A percentile compares a stretch with the other conserved stretches of the same genome.
Conservation (phyloP, 352 stramenopile species). For the Globisporangium camurandrum region DNA sequence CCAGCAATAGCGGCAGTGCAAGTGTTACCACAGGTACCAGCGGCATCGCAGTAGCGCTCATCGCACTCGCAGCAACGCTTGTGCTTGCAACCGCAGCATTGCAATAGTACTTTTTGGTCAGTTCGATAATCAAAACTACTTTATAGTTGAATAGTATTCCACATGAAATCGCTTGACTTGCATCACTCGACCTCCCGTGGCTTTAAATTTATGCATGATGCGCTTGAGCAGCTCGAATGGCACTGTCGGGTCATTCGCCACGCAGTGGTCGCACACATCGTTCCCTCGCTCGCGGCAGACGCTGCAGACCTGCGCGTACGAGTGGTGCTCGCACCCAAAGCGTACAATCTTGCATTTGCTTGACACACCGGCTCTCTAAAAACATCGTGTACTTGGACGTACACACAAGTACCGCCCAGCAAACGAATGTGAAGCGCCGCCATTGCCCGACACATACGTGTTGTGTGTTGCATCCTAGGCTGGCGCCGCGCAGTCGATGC, state of each 20-base stretch:
- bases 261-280: constrained; percentile 26
- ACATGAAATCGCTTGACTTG: background rate
- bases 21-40: no score
- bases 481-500: constrained; percentile 42
- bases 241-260: constrained; percentile 25
- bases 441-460: constrained; percentile 36
- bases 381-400: constrained; percentile 42
- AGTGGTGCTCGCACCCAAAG: constrained; percentile 47
- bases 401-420: constrained; percentile 38
- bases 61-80: background rate
- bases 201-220: no score
- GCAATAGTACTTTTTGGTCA: background rate
- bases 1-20: background rate
- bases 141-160: background rate
- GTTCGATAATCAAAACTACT: background rate
- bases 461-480: constrained; percentile 37
- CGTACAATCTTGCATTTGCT: constrained; percentile 32
- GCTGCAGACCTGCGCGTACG: constrained; percentile 56
- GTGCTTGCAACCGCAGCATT: background rate
- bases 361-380: constrained; percentile 63
- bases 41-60: background rate
- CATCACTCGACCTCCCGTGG: no score
- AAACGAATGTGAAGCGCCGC: constrained; percentile 20
- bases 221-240: constrained; percentile 41
- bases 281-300: constrained; percentile 48